Percentiles rank a stretch among this genome's conserved stretches.
phyloP scores from a whole-genome alignment of 306 rosid species.

The Malus orientalis region DNA sequence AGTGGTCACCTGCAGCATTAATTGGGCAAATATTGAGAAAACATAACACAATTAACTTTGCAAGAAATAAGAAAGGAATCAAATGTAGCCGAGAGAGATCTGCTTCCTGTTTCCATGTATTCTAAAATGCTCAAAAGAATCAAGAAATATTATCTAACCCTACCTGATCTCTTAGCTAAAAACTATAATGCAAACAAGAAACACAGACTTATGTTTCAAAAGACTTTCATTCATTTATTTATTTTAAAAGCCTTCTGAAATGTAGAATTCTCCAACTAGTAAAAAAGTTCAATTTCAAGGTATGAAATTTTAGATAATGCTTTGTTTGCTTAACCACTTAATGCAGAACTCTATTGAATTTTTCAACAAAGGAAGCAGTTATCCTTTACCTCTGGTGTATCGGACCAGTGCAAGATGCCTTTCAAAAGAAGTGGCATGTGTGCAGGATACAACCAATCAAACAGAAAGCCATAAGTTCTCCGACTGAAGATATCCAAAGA shows the following conservation, averaged over 20 bases:
- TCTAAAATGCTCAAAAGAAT: background rate
- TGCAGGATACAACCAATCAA: conserved; percentile 97
- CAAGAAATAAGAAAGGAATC: background rate
- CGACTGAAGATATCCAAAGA: conserved; percentile 54
- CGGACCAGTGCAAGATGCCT: conserved; percentile 93
- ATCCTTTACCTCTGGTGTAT: conserved; percentile 83
- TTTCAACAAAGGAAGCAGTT: background rate
- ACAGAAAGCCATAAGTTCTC: conserved; percentile 83
- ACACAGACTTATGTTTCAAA: too few relatives aligned
- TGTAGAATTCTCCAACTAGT: background rate
- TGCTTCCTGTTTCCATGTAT: background rate
- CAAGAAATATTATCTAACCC: background rate
- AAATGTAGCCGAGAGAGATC: background rate
- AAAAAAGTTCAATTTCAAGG: background rate
- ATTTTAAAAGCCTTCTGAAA: background rate
- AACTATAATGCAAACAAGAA: background rate
- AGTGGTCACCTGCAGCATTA: conserved; percentile 73
- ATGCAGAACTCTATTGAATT: background rate
- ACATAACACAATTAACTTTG: background rate
- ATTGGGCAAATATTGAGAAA: background rate
- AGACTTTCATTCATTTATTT: background rate
- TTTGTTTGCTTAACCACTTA: background rate
- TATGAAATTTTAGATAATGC: background rate
- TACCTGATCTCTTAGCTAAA: background rate
- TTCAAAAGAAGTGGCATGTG: conserved; percentile 82